These are phyloP conservation scores for Globisporangium perplexum DNA, from an alignment of 352 stramenopile species.

Conservation along the genomic window DNA sequence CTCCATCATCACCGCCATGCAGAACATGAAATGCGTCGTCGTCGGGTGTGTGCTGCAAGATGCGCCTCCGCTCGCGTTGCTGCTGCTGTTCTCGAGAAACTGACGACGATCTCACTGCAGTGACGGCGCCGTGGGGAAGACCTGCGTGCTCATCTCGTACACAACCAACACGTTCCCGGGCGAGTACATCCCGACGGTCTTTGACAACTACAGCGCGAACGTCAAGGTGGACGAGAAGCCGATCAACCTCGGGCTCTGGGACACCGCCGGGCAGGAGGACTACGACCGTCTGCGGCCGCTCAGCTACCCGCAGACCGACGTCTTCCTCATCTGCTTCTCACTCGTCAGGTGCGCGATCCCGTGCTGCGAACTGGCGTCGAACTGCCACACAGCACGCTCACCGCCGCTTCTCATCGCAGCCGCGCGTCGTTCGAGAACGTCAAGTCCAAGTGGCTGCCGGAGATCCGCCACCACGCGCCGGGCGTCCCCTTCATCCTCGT, in stretches of 20 bases:
- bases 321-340: conserved; percentile 96
- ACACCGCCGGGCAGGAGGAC: conserved; percentile 96
- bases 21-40: conserved; percentile 96
- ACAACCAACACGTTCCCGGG: conserved; percentile 95
- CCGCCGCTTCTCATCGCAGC: conserved; percentile 19
- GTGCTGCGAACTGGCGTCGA: too few relatives aligned
- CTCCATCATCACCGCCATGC: conserved; percentile 72
- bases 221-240: conserved; percentile 92
- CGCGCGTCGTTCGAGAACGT: conserved; percentile 95
- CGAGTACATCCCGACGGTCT: conserved; percentile 96
- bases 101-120: conserved; percentile 22
- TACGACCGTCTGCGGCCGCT: conserved; percentile 94
- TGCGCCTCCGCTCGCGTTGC: not conserved
- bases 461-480: conserved; percentile 85
- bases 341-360: conserved; percentile 67
- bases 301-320: conserved; percentile 95
- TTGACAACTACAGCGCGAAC: conserved; percentile 93
- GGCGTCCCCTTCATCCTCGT: conserved; percentile 94
- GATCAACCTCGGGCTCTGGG: conserved; percentile 96
- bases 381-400: not conserved
- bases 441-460: conserved; percentile 90
- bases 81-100: too few relatives aligned
- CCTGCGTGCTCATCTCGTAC: conserved; percentile 96
- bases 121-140: conserved; percentile 96
- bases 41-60: conserved; percentile 50